A percentile compares a stretch with the other conserved stretches of the same genome.
Evolutionary conservation across 495 filamentous ascomycete species (phyloP).

Genomic region (Penicillium dipodomyicola): DNA sequence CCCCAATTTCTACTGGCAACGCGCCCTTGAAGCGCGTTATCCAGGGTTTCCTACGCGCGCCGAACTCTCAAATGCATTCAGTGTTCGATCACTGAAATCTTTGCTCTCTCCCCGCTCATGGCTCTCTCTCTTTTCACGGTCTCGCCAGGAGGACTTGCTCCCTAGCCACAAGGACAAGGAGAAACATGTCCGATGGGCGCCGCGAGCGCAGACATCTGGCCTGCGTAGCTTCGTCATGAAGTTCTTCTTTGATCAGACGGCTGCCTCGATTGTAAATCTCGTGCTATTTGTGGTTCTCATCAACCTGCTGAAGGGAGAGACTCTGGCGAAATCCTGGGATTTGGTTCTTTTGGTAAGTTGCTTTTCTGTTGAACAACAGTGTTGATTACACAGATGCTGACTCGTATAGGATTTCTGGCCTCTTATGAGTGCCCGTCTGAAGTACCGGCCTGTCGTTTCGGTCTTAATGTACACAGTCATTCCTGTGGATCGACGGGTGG

Average conservation of each 20-base stretch:
- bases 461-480: conserved; percentile 76
- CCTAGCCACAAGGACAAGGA: conserved; percentile 44
- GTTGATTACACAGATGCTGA: conserved; percentile 6
- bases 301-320: conserved; percentile 49
- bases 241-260: conserved; percentile 76
- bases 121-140: conserved; percentile 32
- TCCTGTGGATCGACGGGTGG: conserved; percentile 68
- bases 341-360: conserved; percentile 39
- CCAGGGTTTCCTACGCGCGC: conserved; percentile 44
- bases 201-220: conserved; percentile 27
- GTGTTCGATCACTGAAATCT: conserved; percentile 13
- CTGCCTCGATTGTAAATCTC: conserved; percentile 75
- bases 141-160: conserved; percentile 31
- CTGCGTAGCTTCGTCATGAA: conserved; percentile 74
- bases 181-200: conserved; percentile 33
- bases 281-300: conserved; percentile 66
- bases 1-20: conserved; percentile 86
- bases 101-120: conserved; percentile 40
- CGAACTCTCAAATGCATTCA: conserved; percentile 20
- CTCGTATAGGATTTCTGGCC: conserved; percentile 58
- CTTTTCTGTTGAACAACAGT: background rate
- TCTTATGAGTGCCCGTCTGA: conserved; percentile 70
- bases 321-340: conserved; percentile 26
- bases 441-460: conserved; percentile 82
- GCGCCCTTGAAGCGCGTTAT: conserved; percentile 53